Evolutionary conservation across 2,329 filamentous ascomycete species (phyloP), one percentile per base, ranked within the genome.

Genomic region (Hysterium pulicare): DNA sequence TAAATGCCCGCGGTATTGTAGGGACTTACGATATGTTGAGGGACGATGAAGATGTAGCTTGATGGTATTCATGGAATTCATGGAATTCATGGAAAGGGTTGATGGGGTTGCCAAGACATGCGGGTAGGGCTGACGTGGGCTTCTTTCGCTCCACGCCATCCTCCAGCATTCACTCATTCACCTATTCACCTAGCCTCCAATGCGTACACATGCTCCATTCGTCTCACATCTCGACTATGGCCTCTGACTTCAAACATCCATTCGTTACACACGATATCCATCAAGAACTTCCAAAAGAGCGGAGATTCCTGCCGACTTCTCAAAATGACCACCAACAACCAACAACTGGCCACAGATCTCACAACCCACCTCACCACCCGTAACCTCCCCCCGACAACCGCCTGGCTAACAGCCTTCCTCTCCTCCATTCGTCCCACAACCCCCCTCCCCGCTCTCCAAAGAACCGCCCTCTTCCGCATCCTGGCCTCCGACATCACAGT

Each of bases 391-490:
- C 84, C 70, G 67, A 83, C 58, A 26, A 69, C 53, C 66, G 50
- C 76, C 44, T 91, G 86, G 80, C 76, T 93, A 21, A 72, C 74
- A 44, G 70, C 69, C 42, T 81, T 91, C 60, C 62, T 86, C 45
- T 67, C 77, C 8, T 72, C 76, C 13, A 77, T 72, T 38, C 67
- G 71, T 66, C 67, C 77, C 53, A 62, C 64, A 30, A 82, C 80
- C 1, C 83, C 87, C 0, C 67, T 90, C 1, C 78, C 82, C 21
- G 84, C 86, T 3, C 75, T 95, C 16, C 74, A 86, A 42, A 87
- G 89, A 47, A 93, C 90, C 2, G 86, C 86, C 28, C 82, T 86
- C 51, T 85, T 90, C 53, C 88, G 89, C 41, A 73, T 97, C 9
- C 78, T 96, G 4, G 79, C 84, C 22, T 79, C 84, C 28, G 87